phyloP scores from a whole-genome alignment of 805 yeast species.

The Lipomyces sp. region DNA sequence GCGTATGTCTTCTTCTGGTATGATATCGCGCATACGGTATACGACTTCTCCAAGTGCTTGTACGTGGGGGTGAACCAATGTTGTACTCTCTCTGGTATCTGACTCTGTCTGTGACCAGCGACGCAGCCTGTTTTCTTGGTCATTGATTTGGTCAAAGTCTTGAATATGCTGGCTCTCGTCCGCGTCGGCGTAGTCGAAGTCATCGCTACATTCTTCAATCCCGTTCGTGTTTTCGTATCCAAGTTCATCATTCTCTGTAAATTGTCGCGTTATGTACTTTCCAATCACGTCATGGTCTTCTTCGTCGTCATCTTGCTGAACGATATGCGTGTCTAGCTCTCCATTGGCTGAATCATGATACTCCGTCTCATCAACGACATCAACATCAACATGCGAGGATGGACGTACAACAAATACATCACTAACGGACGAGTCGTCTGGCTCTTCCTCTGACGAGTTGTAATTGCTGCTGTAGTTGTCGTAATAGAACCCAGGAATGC shows the following conservation, averaged over 20 bases:
- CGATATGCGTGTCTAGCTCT: neutral
- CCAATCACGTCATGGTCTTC: conserved; percentile 25
- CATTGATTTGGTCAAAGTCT: conserved; percentile 24
- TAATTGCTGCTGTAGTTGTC: conserved; percentile 23
- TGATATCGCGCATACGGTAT: conserved; percentile 25
- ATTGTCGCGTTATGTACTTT: conserved; percentile 10
- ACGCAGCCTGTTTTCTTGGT: neutral
- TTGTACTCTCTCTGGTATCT: neutral
- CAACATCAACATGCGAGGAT: conserved; percentile 11
- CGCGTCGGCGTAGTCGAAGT: conserved; percentile 9
- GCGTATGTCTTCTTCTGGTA: conserved; percentile 18
- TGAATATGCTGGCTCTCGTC: conserved; percentile 7
- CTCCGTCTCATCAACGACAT: neutral
- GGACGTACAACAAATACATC: conserved; percentile 8
- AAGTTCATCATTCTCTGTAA: neutral
- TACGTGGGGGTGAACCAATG: conserved; percentile 24
- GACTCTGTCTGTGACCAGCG: conserved; percentile 7
- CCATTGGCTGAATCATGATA: neutral
- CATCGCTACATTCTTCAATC: conserved; percentile 9
- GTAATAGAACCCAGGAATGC: conserved; percentile 31
- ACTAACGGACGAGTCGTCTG: conserved; percentile 27
- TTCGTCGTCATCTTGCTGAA: neutral
- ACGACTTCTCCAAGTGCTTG: conserved; percentile 10
- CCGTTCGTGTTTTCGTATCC: neutral
- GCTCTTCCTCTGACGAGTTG: conserved; percentile 36